These are phyloP conservation scores for Blastomyces silverae DNA, from an alignment of 2,329 filamentous ascomycete genomes.

Conservation along the genomic window DNA sequence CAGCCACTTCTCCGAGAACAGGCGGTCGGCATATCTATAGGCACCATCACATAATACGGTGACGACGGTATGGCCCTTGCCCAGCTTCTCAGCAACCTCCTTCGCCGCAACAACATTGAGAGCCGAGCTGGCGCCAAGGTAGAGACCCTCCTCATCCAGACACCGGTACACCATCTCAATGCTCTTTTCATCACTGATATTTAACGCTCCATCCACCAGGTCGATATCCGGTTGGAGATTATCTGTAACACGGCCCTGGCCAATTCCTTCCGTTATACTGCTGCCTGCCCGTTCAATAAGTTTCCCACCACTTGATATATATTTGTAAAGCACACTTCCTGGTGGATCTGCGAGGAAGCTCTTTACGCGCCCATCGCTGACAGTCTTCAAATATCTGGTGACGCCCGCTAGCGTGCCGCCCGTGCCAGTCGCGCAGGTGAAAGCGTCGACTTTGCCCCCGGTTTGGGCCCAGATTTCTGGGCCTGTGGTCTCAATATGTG, in stretches of 20 bases:
- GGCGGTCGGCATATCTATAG: slow-evolving; percentile 89
- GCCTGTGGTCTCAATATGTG: slow-evolving; percentile 93
- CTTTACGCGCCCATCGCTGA: slow-evolving; percentile 70
- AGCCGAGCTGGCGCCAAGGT: slow-evolving; percentile 86
- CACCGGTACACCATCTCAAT: slow-evolving; percentile 98
- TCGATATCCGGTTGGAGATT: slow-evolving; percentile 81
- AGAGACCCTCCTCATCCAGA: slow-evolving; percentile 90
- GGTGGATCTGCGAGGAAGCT: slow-evolving; percentile 89
- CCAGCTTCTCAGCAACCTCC: slow-evolving; percentile 85
- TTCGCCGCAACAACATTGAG: slow-evolving; percentile 94
- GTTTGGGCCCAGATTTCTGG: slow-evolving; percentile 98
- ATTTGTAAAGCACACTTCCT: slow-evolving; percentile 85
- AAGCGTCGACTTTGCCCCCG: slow-evolving; percentile 75
- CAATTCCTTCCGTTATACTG: slow-evolving; percentile 96
- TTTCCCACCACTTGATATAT: slow-evolving; percentile 77
- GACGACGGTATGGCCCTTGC: slow-evolving; percentile 82
- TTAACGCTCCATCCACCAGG: slow-evolving; percentile 74
- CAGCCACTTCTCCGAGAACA: slow-evolving; percentile 91
- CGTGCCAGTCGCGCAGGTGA: slow-evolving; percentile 91
- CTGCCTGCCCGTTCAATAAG: slow-evolving; percentile 73
- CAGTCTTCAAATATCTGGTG: slow-evolving; percentile 81
- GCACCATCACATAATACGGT: slow-evolving; percentile 93
- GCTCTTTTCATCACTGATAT: slow-evolving; percentile 85
- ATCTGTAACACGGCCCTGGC: slow-evolving; percentile 92
- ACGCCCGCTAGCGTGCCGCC: slow-evolving; percentile 84